phyloP scores from a whole-genome alignment of 768 basidiomycete species.

The Hericium coralloides region DNA sequence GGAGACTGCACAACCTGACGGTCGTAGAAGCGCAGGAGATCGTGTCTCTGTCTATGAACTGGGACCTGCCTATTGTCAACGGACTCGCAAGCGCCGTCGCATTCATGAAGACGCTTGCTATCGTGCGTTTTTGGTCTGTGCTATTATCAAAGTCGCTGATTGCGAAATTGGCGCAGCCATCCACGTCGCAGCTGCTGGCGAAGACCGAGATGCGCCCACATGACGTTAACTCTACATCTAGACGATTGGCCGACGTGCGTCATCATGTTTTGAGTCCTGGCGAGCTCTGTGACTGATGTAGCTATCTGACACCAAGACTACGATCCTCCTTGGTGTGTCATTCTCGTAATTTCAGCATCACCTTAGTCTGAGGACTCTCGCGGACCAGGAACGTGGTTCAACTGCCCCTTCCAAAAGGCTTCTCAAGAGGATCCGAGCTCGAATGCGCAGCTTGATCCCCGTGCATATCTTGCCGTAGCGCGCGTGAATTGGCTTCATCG shows the following conservation, averaged over 20 bases:
- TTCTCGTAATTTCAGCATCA: neutral
- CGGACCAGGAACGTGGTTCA: neutral
- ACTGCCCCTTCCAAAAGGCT: neutral
- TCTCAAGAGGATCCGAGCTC: neutral
- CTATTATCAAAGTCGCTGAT: neutral
- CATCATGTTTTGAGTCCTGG: neutral
- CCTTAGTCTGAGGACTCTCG: neutral
- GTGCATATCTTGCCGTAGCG: neutral
- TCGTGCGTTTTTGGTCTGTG: neutral
- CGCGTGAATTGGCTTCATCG: neutral
- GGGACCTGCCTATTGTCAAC: neutral
- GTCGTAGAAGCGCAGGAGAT: neutral
- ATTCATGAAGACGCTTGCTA: neutral
- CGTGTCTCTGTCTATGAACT: neutral
- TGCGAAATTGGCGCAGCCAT: neutral
- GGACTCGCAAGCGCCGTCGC: neutral
- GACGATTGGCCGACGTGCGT: neutral
- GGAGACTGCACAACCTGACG: neutral
- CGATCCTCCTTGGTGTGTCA: neutral
- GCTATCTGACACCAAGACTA: neutral
- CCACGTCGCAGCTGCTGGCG: neutral
- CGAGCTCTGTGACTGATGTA: no score
- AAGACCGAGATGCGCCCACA: neutral
- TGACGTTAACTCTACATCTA: neutral
- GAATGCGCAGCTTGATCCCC: neutral